phyloP scores from a whole-genome alignment of 1,284 basidiomycete genomes.

The Cutaneotrichosporon cavernicola region DNA sequence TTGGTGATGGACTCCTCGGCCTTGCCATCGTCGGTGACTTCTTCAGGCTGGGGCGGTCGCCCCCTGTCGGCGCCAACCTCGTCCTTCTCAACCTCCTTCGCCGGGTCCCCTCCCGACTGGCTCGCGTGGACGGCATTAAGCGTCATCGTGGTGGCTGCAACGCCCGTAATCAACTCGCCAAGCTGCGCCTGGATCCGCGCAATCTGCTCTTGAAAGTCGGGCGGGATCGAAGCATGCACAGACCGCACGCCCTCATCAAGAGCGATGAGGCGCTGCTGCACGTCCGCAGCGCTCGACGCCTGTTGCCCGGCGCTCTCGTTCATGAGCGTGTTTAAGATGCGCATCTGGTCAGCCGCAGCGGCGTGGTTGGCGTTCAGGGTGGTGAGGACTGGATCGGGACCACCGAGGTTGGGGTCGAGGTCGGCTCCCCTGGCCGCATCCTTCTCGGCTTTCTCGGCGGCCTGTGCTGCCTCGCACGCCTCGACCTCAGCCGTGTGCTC shows the following conservation, averaged over 20 bases:
- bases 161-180: not conserved
- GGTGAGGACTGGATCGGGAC: not conserved
- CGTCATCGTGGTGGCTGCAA: not conserved
- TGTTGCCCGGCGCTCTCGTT: not conserved
- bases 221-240: slow-evolving; percentile 4
- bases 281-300: not conserved
- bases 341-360: not conserved
- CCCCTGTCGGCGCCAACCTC: not conserved
- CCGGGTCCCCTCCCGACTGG: too few relatives aligned
- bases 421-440: not conserved
- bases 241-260: slow-evolving; percentile 3
- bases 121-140: not conserved
- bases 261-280: slow-evolving; percentile 12
- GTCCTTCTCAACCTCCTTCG: not conserved
- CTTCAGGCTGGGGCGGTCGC: not conserved
- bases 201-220: not conserved
- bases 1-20: not conserved
- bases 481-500: not conserved
- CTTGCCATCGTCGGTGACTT: not conserved
- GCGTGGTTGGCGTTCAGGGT: not conserved
- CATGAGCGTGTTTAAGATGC: not conserved
- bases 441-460: not conserved
- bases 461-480: not conserved
- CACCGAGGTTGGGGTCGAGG: not conserved
- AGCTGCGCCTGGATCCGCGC: not conserved